Evolutionary conservation across 306 rosid species (phyloP).

Genomic region (Quercus wislizeni): DNA sequence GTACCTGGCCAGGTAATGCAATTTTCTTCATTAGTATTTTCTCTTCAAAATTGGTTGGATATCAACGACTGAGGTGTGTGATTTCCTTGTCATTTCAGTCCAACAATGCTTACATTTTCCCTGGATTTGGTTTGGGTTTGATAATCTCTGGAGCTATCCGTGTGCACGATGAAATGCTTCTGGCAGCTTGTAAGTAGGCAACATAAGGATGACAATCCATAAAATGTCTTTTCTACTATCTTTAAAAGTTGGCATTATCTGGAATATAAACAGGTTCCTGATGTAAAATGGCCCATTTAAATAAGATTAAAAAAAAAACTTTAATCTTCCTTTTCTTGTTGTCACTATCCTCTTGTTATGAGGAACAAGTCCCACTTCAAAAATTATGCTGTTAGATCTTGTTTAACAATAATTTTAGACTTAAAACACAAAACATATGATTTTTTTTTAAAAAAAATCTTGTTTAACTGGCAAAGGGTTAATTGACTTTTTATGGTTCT

Average conservation of each 20-base stretch:
- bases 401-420: background rate
- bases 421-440: background rate
- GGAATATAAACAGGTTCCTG: background rate
- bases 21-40: slow-evolving; percentile 4
- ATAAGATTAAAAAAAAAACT: no score
- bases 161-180: slow-evolving; percentile 89
- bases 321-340: no score
- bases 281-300: background rate
- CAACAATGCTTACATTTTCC: slow-evolving; percentile 95
- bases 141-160: slow-evolving; percentile 92
- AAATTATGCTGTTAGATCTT: background rate
- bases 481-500: slow-evolving; percentile 2
- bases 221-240: background rate
- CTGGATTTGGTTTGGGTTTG: slow-evolving; percentile 83
- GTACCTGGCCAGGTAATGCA: slow-evolving; percentile 72
- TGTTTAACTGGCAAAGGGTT: background rate
- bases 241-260: background rate
- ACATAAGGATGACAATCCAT: background rate
- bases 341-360: background rate
- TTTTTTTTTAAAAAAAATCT: background rate
- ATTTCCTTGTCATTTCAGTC: slow-evolving; percentile 46
- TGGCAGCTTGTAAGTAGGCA: slow-evolving; percentile 80
- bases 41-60: background rate
- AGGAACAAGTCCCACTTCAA: background rate
- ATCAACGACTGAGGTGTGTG: background rate